Percentiles rank a stretch among this genome's conserved stretches.
These are phyloP conservation scores for Claviceps sp. DNA, from an alignment of 2,329 filamentous ascomycete species.

Conservation along the genomic window DNA sequence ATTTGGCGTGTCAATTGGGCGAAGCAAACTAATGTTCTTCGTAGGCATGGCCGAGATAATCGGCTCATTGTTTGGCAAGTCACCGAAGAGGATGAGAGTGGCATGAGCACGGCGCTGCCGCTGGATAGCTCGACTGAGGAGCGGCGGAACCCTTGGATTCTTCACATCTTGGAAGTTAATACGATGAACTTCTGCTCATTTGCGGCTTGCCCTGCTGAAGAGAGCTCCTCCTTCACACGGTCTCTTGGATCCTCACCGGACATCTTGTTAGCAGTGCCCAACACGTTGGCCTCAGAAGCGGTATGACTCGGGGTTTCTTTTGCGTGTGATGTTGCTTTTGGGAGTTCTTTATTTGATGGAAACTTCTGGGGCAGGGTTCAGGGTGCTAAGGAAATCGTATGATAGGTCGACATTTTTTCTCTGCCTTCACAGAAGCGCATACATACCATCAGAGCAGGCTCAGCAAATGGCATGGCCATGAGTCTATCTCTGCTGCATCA, in stretches of 20 bases:
- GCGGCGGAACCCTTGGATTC: slow-evolving; percentile 63
- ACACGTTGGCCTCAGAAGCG: slow-evolving; percentile 58
- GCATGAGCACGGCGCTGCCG: slow-evolving; percentile 56
- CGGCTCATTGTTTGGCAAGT: slow-evolving; percentile 78
- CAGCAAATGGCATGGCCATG: slow-evolving; percentile 76
- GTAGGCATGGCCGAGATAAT: slow-evolving; percentile 81
- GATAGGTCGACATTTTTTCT: slow-evolving; percentile 66
- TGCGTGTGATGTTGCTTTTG: too few species aligned
- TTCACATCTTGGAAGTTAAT: slow-evolving; percentile 75
- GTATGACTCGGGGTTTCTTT: slow-evolving; percentile 25
- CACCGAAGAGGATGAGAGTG: slow-evolving; percentile 41
- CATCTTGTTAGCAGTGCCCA: slow-evolving; percentile 67
- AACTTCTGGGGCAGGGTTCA: too few species aligned
- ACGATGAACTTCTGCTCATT: slow-evolving; percentile 94
- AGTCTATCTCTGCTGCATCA: slow-evolving; percentile 43
- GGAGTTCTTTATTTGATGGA: too few species aligned
- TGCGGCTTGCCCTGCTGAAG: slow-evolving; percentile 37
- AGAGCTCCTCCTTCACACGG: slow-evolving; percentile 10
- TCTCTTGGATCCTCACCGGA: slow-evolving; percentile 18
- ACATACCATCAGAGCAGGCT: slow-evolving; percentile 37
- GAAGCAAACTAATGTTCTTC: not conserved
- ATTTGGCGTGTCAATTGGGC: too few species aligned
- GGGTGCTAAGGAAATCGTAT: not conserved
- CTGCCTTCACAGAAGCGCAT: slow-evolving; percentile 63
- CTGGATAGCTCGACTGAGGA: slow-evolving; percentile 42